Percentiles rank a stretch among this genome's conserved stretches.
These are phyloP conservation scores for Collybiopsis luxurians DNA, from an alignment of 768 basidiomycete genomes.

Conservation along the genomic window DNA sequence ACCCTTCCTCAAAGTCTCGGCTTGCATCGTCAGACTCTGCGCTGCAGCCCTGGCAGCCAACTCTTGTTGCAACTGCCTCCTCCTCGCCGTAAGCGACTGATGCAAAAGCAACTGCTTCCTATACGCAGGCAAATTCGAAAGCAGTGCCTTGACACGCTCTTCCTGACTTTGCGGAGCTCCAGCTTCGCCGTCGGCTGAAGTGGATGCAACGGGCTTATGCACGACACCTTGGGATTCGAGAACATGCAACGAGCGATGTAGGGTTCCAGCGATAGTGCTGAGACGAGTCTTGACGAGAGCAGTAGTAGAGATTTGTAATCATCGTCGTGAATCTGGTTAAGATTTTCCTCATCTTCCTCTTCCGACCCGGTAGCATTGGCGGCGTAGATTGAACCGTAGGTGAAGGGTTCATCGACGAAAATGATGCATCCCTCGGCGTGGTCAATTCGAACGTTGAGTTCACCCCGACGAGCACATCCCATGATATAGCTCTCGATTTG, in stretches of 20 bases:
- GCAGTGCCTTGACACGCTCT: constrained; percentile 13
- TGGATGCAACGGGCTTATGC: background rate
- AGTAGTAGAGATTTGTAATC: constrained; percentile 51
- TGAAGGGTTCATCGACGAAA: constrained; percentile 64
- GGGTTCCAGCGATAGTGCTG: constrained; percentile 65
- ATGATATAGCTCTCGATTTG: constrained; percentile 91
- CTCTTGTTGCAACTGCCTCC: constrained; percentile 83
- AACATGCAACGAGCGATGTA: constrained; percentile 66
- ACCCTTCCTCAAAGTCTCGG: constrained; percentile 59
- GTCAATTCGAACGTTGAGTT: constrained; percentile 83
- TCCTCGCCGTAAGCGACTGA: constrained; percentile 79
- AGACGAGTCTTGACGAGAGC: constrained; percentile 78
- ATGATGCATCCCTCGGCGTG: constrained; percentile 82
- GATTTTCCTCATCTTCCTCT: background rate
- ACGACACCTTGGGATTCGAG: constrained; percentile 31
- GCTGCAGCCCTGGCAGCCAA: constrained; percentile 82
- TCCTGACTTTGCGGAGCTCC: background rate
- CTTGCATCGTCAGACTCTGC: constrained; percentile 57
- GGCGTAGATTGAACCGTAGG: background rate
- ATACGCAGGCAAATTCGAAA: constrained; percentile 65
- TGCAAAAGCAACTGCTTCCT: constrained; percentile 74
- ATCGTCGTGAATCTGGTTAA: constrained; percentile 26
- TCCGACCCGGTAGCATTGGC: constrained; percentile 16
- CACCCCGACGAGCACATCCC: constrained; percentile 85
- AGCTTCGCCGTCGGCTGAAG: background rate